phyloP scores from a whole-genome alignment of 2,329 filamentous ascomycete genomes.

The Fusarium tricinctum region DNA sequence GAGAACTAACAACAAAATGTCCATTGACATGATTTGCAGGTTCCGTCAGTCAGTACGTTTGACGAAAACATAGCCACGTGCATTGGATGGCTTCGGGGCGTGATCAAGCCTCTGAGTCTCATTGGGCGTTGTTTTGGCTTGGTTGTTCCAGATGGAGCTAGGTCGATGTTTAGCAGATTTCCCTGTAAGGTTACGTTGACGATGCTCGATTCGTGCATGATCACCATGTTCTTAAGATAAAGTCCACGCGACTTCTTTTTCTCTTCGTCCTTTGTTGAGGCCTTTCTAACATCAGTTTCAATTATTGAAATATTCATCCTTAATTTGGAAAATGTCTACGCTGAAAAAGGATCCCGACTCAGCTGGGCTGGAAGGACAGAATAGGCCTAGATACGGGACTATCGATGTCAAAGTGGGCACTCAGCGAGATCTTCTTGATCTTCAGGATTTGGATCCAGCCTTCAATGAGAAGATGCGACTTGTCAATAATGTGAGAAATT shows the following conservation, averaged over 20 bases:
- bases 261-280: background rate
- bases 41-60: background rate
- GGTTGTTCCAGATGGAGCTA: constrained; percentile 1
- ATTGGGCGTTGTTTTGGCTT: background rate
- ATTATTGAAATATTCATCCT: fast-evolving
- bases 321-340: background rate
- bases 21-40: background rate
- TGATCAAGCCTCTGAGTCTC: background rate
- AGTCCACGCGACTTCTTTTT: constrained; percentile 12
- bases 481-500: constrained; percentile 69
- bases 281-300: background rate
- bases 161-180: background rate
- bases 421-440: background rate
- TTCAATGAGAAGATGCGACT: constrained; percentile 73
- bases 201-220: constrained; percentile 5
- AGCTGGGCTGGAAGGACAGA: constrained; percentile 2
- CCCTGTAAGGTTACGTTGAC: background rate
- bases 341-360: background rate
- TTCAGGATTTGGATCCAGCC: background rate
- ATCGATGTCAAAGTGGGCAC: constrained; percentile 2
- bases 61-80: background rate
- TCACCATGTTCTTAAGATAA: constrained; percentile 4
- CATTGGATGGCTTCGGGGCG: background rate
- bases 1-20: background rate
- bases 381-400: background rate